phyloP scores from a whole-genome alignment of 495 filamentous ascomycete species.

The Hyaloscypha bicolor region DNA sequence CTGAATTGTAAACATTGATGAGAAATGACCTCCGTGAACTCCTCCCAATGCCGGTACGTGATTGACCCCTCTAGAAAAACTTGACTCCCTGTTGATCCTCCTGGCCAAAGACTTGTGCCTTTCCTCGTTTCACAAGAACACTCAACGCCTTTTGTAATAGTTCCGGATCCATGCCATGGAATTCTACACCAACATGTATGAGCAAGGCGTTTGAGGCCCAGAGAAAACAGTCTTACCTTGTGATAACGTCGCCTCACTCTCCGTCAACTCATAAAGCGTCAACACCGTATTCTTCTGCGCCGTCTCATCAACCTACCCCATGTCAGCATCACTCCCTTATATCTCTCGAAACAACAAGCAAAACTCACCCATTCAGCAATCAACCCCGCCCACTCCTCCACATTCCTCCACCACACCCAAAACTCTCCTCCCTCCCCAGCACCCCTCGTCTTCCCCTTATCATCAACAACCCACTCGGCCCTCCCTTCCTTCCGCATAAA shows the following conservation, averaged over 20 bases:
- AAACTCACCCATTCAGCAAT: slow-evolving; percentile 59
- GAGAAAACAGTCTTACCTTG: slow-evolving; percentile 48
- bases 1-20: neutral
- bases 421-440: slow-evolving; percentile 21
- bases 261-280: slow-evolving; percentile 74
- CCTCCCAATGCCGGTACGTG: slow-evolving; percentile 20
- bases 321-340: neutral
- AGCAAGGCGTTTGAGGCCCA: slow-evolving; percentile 7
- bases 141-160: slow-evolving; percentile 76
- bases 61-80: slow-evolving; percentile 69
- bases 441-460: slow-evolving; percentile 26
- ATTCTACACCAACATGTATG: slow-evolving; percentile 55
- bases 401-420: slow-evolving; percentile 68
- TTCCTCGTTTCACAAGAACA: slow-evolving; percentile 82
- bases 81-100: slow-evolving; percentile 91
- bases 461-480: slow-evolving; percentile 65
- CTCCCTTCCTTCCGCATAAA: slow-evolving; percentile 70
- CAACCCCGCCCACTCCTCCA: slow-evolving; percentile 73
- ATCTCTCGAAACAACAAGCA: neutral
- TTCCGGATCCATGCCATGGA: slow-evolving; percentile 84
- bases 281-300: slow-evolving; percentile 74
- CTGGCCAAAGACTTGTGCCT: slow-evolving; percentile 88
- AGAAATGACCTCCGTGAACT: slow-evolving; percentile 12
- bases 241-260: slow-evolving; percentile 64
- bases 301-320: slow-evolving; percentile 63